A percentile compares a stretch with the other conserved stretches of the same genome.
Conservation (phyloP, 805 yeast species). For the Pachysolen tannophilus region DNA sequence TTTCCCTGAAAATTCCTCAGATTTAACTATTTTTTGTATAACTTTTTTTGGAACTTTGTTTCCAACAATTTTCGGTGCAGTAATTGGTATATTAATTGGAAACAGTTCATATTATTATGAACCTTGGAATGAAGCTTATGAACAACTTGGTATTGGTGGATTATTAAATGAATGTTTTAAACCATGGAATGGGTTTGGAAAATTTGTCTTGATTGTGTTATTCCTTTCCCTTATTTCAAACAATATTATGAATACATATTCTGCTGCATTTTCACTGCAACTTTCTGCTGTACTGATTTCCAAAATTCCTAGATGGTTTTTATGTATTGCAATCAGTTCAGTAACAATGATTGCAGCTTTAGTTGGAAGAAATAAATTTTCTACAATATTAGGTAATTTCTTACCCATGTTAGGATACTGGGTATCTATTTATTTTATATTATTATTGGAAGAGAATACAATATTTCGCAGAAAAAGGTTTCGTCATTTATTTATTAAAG, state of each 20-base stretch:
- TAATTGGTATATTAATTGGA: slow-evolving; percentile 64
- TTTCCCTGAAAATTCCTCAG: slow-evolving; percentile 66
- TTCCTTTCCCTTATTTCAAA: slow-evolving; percentile 74
- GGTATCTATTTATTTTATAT: slow-evolving; percentile 73
- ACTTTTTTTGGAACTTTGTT: slow-evolving; percentile 61
- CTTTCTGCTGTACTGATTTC: slow-evolving; percentile 47
- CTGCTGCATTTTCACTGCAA: slow-evolving; percentile 76
- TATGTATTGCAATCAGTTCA: slow-evolving; percentile 57
- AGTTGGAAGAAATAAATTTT: slow-evolving; percentile 67
- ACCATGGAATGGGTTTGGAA: slow-evolving; percentile 73
- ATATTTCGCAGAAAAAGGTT: slow-evolving; percentile 51
- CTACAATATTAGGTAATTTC: slow-evolving; percentile 69
- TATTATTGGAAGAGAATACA: slow-evolving; percentile 63
- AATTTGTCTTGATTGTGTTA: slow-evolving; percentile 60
- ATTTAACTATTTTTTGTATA: slow-evolving; percentile 41
- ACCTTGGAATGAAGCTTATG: slow-evolving; percentile 53
- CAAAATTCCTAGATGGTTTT: slow-evolving; percentile 68
- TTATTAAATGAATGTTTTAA: slow-evolving; percentile 53
- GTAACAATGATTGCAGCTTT: slow-evolving; percentile 64
- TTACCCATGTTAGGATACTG: slow-evolving; percentile 90
- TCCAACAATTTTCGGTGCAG: slow-evolving; percentile 73
- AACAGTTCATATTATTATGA: slow-evolving; percentile 51
- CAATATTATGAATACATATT: slow-evolving; percentile 73
- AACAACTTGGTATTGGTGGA: slow-evolving; percentile 65
- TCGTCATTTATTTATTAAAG: slow-evolving; percentile 34